Evolutionary conservation across 345 rosid species (phyloP).

Genomic region (Litchi chinensis): DNA sequence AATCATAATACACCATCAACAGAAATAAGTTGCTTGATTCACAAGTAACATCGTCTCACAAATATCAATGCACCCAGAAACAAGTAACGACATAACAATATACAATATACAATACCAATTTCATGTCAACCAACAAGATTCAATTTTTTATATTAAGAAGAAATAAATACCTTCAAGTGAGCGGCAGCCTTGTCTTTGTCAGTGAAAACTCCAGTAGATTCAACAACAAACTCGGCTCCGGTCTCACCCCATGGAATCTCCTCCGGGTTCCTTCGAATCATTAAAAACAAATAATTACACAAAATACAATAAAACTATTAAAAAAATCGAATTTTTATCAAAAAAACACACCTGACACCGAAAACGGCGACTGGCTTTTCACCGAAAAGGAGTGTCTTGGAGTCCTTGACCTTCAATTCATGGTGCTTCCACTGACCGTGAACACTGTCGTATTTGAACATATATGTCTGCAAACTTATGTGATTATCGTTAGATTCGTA

Average conservation of each 20-base stretch:
- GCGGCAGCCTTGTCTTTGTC: conserved; percentile 97
- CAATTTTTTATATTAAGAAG: not conserved
- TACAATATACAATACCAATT: not conserved
- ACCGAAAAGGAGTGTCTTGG: conserved; percentile 89
- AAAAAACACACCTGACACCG: conserved; percentile 57
- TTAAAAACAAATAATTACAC: too few relatives aligned
- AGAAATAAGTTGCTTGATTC: not conserved
- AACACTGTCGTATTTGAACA: conserved; percentile 95
- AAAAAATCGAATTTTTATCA: too few relatives aligned
- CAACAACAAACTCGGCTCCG: conserved; percentile 81
- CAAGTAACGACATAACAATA: not conserved
- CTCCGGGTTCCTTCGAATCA: conserved; percentile 71
- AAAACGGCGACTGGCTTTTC: conserved; percentile 74
- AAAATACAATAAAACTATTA: too few relatives aligned
- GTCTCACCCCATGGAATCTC: conserved; percentile 87
- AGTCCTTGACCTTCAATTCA: conserved; percentile 74
- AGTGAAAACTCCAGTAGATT: conserved; percentile 91
- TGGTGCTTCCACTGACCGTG: conserved; percentile 95
- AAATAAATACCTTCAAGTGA: conserved; percentile 74
- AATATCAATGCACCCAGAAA: not conserved
- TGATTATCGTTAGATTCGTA: not conserved
- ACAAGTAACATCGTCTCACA: not conserved
- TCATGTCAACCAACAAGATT: not conserved
- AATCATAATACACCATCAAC: too few relatives aligned
- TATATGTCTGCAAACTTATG: conserved; percentile 61